Evolutionary conservation across 345 rosid genomes (phyloP).

Genomic region (Bruguiera gymnorhiza): DNA sequence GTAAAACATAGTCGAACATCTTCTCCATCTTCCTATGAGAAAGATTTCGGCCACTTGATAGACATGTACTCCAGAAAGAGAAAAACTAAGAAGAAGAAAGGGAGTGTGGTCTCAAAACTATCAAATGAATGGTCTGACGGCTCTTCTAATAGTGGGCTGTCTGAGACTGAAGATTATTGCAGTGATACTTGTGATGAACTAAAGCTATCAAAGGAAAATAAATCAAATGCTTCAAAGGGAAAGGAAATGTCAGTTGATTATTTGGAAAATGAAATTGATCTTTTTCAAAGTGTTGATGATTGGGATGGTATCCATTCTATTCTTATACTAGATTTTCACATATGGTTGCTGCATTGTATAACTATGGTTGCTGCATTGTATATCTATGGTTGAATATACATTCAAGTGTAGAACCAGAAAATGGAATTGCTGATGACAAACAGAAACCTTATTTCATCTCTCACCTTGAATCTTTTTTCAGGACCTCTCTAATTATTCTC

Average conservation of each 20-base stretch:
- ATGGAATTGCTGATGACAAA: not conserved
- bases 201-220: constrained; percentile 28
- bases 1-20: constrained; percentile 79
- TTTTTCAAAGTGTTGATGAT: constrained; percentile 62
- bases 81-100: constrained; percentile 30
- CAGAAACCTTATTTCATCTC: not conserved
- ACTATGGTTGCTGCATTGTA: not conserved
- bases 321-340: constrained; percentile 11
- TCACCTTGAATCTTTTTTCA: not conserved
- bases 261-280: constrained; percentile 70
- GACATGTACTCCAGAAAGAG: constrained; percentile 44
- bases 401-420: not conserved
- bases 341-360: constrained; percentile 4
- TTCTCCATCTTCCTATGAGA: constrained; percentile 50
- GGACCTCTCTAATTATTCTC: constrained; percentile 12
- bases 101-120: constrained; percentile 22
- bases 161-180: constrained; percentile 28
- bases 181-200: constrained; percentile 36
- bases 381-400: not conserved
- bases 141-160: constrained; percentile 23
- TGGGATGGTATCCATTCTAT: constrained; percentile 70
- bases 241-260: constrained; percentile 58
- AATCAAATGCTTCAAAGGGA: constrained; percentile 29
- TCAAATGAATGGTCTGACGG: constrained; percentile 30
- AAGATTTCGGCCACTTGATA: constrained; percentile 58